phyloP scores from a whole-genome alignment of 129 eudicot genomes.

The Flaveria brownii region DNA sequence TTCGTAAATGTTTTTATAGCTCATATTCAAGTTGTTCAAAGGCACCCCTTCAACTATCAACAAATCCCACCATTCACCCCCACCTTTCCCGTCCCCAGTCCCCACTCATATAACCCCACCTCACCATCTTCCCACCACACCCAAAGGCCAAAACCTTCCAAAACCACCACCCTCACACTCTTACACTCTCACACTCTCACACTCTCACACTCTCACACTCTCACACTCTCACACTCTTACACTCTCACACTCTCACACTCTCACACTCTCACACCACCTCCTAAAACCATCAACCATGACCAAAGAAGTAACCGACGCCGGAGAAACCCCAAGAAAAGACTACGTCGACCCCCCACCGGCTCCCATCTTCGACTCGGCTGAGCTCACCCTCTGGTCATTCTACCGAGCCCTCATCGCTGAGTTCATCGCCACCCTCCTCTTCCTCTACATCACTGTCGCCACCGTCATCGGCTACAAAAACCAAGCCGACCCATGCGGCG shows the following conservation, averaged over 20 bases:
- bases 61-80: slow-evolving; percentile 19
- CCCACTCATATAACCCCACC: slow-evolving; percentile 28
- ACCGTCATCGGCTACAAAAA: slow-evolving; percentile 89
- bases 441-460: slow-evolving; percentile 82
- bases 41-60: slow-evolving; percentile 35
- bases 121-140: slow-evolving; percentile 2
- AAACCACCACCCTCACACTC: no score
- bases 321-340: slow-evolving; percentile 52
- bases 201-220: no score
- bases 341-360: slow-evolving; percentile 96
- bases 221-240: no score
- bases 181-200: no score
- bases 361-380: slow-evolving; percentile 69
- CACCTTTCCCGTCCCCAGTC: slow-evolving; percentile 26
- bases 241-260: no score
- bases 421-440: slow-evolving; percentile 86
- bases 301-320: slow-evolving; percentile 53
- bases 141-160: not conserved
- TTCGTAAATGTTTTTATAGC: no score
- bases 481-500: slow-evolving; percentile 70
- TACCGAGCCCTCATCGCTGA: slow-evolving; percentile 86
- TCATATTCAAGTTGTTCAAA: not conserved
- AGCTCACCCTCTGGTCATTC: slow-evolving; percentile 80
- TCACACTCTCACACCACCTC: no score
- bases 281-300: slow-evolving; percentile 40